These are phyloP conservation scores for Limonomyces culmigenus DNA, from an alignment of 1,284 basidiomycete species.

Conservation along the genomic window DNA sequence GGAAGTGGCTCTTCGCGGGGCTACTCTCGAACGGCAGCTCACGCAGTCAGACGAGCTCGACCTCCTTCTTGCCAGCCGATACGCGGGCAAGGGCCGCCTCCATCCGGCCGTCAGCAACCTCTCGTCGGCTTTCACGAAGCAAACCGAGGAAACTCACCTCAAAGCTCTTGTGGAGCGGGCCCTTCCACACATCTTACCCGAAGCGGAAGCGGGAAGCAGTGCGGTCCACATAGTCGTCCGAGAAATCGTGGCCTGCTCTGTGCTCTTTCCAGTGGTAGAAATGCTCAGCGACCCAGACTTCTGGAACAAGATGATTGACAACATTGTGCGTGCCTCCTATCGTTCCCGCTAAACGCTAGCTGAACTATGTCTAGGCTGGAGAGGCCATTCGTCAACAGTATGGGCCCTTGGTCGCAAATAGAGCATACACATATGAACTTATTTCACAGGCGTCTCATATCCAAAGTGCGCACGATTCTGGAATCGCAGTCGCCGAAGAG, in stretches of 20 bases:
- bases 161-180: slow-evolving; percentile 52
- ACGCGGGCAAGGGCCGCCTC: slow-evolving; percentile 49
- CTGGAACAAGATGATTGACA: slow-evolving; percentile 87
- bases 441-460: slow-evolving; percentile 51
- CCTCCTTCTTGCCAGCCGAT: slow-evolving; percentile 65
- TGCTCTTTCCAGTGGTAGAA: slow-evolving; percentile 79
- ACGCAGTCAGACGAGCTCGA: slow-evolving; percentile 81
- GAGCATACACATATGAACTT: neutral
- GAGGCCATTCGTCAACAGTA: slow-evolving; percentile 84
- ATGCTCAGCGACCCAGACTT: slow-evolving; percentile 92
- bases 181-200: slow-evolving; percentile 60
- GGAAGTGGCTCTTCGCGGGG: slow-evolving; percentile 68
- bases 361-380: slow-evolving; percentile 41
- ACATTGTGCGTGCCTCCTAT: slow-evolving; percentile 41
- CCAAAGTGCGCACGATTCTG: slow-evolving; percentile 68
- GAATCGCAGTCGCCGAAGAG: slow-evolving; percentile 59
- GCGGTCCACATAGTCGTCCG: slow-evolving; percentile 59
- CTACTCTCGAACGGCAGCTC: slow-evolving; percentile 55
- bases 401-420: slow-evolving; percentile 12
- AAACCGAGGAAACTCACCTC: slow-evolving; percentile 79
- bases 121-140: slow-evolving; percentile 75
- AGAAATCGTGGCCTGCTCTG: slow-evolving; percentile 71
- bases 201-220: slow-evolving; percentile 54
- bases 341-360: neutral
- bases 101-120: slow-evolving; percentile 75